Evolutionary conservation across 495 filamentous ascomycete species (phyloP).

Genomic region (Aspergillus leporis): DNA sequence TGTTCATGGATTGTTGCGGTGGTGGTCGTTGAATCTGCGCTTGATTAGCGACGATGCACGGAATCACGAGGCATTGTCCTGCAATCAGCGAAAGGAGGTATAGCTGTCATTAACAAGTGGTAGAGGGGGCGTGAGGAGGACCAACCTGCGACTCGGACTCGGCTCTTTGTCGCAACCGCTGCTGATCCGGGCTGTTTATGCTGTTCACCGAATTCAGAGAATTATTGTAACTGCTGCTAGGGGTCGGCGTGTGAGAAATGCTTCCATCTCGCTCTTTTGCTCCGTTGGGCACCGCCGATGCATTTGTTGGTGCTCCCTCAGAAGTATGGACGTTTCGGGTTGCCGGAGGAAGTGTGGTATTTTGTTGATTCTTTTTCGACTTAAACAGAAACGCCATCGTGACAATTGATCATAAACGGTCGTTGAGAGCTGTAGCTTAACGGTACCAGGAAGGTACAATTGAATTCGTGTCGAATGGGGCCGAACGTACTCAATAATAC

Average conservation of each 20-base stretch:
- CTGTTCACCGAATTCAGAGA: constrained; percentile 58
- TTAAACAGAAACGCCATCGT: constrained; percentile 66
- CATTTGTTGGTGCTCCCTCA: constrained; percentile 39
- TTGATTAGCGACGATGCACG: constrained; percentile 14
- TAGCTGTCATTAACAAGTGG: background rate
- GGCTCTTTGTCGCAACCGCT: constrained; percentile 48
- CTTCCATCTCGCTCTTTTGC: constrained; percentile 41
- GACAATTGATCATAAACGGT: constrained; percentile 41
- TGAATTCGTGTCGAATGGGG: background rate
- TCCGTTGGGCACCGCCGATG: constrained; percentile 37
- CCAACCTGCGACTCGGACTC: constrained; percentile 54
- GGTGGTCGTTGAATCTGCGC: constrained; percentile 36
- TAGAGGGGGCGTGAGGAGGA: constrained; percentile 14
- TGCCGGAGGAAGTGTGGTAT: constrained; percentile 50
- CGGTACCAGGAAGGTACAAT: constrained; percentile 4
- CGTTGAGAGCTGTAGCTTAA: constrained; percentile 26
- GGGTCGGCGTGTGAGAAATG: constrained; percentile 55
- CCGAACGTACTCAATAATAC: background rate
- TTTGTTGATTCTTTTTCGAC: constrained; percentile 58
- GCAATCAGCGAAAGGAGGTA: background rate
- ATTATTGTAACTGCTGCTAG: constrained; percentile 64
- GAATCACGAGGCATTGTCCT: background rate
- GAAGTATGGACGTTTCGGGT: constrained; percentile 54
- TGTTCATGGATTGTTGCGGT: constrained; percentile 34
- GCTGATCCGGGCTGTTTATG: constrained; percentile 52